phyloP scores from a whole-genome alignment of 441 rosid genomes.

The Populus hybrid region DNA sequence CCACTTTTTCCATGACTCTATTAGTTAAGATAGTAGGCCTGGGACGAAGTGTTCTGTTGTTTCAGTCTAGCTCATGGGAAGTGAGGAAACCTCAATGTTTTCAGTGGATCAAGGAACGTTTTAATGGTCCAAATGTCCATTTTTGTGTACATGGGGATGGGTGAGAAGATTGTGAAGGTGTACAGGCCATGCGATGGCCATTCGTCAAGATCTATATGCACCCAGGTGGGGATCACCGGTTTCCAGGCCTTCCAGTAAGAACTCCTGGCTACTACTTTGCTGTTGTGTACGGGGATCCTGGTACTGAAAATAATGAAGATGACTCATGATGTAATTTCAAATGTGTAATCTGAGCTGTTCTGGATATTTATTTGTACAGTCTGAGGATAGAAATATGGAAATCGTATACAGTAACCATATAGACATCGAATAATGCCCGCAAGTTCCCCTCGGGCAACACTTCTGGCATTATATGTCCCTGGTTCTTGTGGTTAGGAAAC shows the following conservation, averaged over 20 bases:
- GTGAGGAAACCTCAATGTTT: slow-evolving; percentile 76
- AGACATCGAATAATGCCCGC: too few relatives aligned
- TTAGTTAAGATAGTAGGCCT: too few relatives aligned
- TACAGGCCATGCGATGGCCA: slow-evolving; percentile 80
- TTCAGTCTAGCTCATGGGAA: slow-evolving; percentile 71
- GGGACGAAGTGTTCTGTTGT: too few relatives aligned
- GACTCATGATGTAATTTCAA: slow-evolving; percentile 9
- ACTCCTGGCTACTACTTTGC: slow-evolving; percentile 64
- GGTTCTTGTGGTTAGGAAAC: background rate
- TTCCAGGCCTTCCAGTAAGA: slow-evolving; percentile 72
- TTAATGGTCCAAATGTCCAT: slow-evolving; percentile 35
- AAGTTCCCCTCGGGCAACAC: too few relatives aligned
- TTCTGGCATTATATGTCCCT: too few relatives aligned
- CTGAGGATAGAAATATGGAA: too few relatives aligned
- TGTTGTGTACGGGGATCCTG: slow-evolving; percentile 49
- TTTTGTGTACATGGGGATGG: slow-evolving; percentile 51
- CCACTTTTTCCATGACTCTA: too few relatives aligned
- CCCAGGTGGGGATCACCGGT: slow-evolving; percentile 59
- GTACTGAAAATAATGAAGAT: slow-evolving; percentile 38
- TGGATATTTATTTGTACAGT: too few relatives aligned
- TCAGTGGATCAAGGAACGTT: slow-evolving; percentile 67
- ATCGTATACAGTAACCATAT: too few relatives aligned
- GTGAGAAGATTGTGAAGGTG: too few relatives aligned
- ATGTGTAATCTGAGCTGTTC: background rate
- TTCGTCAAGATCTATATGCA: slow-evolving; percentile 69